Conservation (phyloP, 2,329 filamentous ascomycete species). For the Tolypocladium album region DNA sequence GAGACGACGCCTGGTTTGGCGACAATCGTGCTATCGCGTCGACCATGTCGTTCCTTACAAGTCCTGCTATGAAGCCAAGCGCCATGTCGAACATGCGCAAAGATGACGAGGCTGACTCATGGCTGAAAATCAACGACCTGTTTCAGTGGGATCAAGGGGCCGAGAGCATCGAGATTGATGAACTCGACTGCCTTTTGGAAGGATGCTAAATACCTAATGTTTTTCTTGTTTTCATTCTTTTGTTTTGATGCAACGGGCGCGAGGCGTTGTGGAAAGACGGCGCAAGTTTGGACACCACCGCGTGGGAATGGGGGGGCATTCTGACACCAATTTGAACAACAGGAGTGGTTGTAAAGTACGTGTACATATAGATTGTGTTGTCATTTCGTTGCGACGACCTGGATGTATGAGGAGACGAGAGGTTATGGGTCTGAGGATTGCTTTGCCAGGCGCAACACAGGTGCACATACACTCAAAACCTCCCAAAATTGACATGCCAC, state of each 20-base stretch:
- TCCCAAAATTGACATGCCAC: constrained; percentile 6
- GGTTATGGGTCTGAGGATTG: not conserved
- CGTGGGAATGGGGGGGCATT: not conserved
- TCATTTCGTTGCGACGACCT: constrained; percentile 9
- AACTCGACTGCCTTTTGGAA: constrained; percentile 80
- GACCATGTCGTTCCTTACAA: constrained; percentile 35
- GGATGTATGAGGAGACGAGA: constrained; percentile 9
- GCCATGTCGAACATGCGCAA: constrained; percentile 18
- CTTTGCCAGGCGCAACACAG: not conserved
- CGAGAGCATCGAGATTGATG: constrained; percentile 84
- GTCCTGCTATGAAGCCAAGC: constrained; percentile 39
- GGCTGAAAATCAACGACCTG: constrained; percentile 29
- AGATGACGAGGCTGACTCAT: constrained; percentile 27
- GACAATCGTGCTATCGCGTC: constrained; percentile 26
- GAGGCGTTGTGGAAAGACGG: constrained; percentile 7
- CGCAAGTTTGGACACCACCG: not conserved
- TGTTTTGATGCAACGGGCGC: constrained; percentile 7
- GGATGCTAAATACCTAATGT: constrained; percentile 42
- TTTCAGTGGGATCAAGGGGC: constrained; percentile 59
- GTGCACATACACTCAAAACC: constrained; percentile 3
- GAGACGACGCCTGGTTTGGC: constrained; percentile 44
- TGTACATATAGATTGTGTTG: constrained; percentile 19
- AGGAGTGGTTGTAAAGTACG: constrained; percentile 14
- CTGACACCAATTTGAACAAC: not conserved
- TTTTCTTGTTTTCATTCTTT: not conserved